Percentiles rank a stretch among this genome's conserved stretches.
These are phyloP conservation scores for Chlamydomonas applanata DNA, from an alignment of 139 green algal species.

Conservation along the genomic window DNA sequence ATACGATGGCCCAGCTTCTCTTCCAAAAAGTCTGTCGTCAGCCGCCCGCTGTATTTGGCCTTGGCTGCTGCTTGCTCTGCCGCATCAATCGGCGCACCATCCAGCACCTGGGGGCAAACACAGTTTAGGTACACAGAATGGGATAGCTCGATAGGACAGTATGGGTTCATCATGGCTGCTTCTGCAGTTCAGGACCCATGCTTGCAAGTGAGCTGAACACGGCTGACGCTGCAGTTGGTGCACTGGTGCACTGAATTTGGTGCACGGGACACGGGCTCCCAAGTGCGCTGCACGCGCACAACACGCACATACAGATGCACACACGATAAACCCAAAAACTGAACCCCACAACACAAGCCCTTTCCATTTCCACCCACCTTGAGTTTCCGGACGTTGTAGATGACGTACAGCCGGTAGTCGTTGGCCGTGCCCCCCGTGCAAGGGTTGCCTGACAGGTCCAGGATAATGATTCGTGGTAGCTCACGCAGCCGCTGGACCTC, in stretches of 20 bases:
- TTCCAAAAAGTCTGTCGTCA: slow-evolving; percentile 67
- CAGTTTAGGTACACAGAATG: too few species aligned
- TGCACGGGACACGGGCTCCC: too few species aligned
- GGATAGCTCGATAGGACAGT: too few species aligned
- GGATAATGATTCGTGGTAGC: slow-evolving; percentile 70
- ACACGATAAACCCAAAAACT: too few species aligned
- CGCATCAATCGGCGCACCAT: slow-evolving; percentile 56
- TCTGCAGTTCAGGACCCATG: too few species aligned
- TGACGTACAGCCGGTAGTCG: slow-evolving; percentile 63
- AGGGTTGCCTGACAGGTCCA: slow-evolving; percentile 70
- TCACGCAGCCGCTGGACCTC: slow-evolving; percentile 58
- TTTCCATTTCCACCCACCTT: slow-evolving; percentile 39
- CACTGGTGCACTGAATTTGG: too few species aligned
- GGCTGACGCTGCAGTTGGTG: too few species aligned
- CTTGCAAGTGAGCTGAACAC: too few species aligned
- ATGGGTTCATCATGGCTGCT: too few species aligned
- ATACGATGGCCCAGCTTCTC: slow-evolving; percentile 43
- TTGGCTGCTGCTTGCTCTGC: slow-evolving; percentile 60
- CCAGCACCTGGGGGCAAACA: slow-evolving; percentile 54
- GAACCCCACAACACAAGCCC: too few species aligned
- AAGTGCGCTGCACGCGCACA: too few species aligned
- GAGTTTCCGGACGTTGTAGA: slow-evolving; percentile 66
- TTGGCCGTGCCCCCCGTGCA: slow-evolving; percentile 15
- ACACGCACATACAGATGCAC: neutral
- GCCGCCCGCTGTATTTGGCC: slow-evolving; percentile 56